These are phyloP conservation scores for Candida sanyiensis DNA, from an alignment of 805 yeast genomes.

Conservation along the genomic window DNA sequence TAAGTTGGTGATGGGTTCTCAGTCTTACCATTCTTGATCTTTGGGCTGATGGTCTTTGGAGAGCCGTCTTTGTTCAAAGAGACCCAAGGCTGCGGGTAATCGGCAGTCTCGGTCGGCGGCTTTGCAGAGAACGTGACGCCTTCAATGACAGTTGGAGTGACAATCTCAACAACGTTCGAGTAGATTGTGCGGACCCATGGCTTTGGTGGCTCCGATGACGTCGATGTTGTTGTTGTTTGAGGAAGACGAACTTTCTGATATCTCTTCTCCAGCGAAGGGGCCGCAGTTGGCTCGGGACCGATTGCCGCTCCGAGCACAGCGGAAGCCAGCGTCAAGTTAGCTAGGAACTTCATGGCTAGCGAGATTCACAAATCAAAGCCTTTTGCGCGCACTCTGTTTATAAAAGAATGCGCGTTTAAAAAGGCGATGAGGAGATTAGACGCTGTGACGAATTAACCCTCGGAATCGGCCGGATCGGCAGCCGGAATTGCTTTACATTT, in stretches of 20 bases:
- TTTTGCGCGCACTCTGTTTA: too few species aligned
- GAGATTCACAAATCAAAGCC: too few species aligned
- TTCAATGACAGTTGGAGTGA: conserved; percentile 61
- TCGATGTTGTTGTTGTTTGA: conserved; percentile 29
- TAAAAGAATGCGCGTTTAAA: too few species aligned
- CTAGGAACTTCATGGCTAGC: conserved; percentile 4
- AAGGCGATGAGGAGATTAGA: neutral
- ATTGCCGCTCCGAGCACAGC: neutral
- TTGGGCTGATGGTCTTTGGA: conserved; percentile 76
- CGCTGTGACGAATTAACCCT: neutral
- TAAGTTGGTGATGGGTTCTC: conserved; percentile 65
- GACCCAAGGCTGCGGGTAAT: conserved; percentile 77
- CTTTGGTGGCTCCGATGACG: conserved; percentile 37
- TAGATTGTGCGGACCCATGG: conserved; percentile 77
- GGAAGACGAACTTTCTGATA: conserved; percentile 28
- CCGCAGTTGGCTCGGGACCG: conserved; percentile 1
- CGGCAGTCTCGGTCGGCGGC: conserved; percentile 43
- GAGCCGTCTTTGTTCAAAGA: conserved; percentile 69
- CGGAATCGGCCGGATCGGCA: neutral
- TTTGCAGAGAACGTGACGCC: conserved; percentile 49
- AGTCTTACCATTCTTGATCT: conserved; percentile 65
- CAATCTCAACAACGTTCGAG: conserved; percentile 48
- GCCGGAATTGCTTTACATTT: too few species aligned
- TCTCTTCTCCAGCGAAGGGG: conserved; percentile 19
- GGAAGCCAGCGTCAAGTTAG: neutral